Base-by-base conservation (phyloP, 352 stramenopile genomes). In the Phytophthora multivora region DNA sequence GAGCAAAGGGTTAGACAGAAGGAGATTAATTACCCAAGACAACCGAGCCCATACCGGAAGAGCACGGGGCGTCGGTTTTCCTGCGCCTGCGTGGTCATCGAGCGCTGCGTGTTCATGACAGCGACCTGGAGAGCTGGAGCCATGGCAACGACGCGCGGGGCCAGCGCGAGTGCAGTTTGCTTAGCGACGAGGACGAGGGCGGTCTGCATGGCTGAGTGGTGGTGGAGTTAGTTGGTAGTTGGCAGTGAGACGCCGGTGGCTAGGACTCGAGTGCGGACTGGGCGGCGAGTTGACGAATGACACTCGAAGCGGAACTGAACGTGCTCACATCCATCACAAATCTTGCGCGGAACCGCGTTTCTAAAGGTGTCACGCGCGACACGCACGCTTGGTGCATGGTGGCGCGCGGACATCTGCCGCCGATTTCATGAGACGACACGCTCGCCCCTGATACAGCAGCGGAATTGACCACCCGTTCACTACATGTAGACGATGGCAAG, bases 161-260 rank as follows among this genome's bases (percentile, higher is more conserved):
- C 59, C 10, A 68, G 40, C 1, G 61, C 59, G 16, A 68, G 59
- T 12, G 59, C 59, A 9, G 64, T 73, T 8, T 73, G 31, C 40
- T 73, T 73, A 52, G 49, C 47, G 19, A 63, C 64, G 58, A 73
- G 39, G 10, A 59, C 41, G 59, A 73, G 52, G 5, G 64, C 59
- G 48, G 47, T 64, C 23, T 73, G 64, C 64, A 73, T 73, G 26
- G 28, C 25, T 49, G 15, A 26, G 28, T 33, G 23, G 50, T 43
- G 12, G n/a, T 9, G 13, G 5, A 18, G 45, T 51, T 51, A 10
- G 16, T 38, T 13, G 30, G 30, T 16, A 1, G 21, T 41, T 63
- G 51, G 50, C 51, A 66, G 42, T 67, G 50, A 50, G 19, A 41
- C 31, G 30, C 25, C 18, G 40, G 36, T 66, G 21, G 33, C 31